Percentiles rank a stretch among this genome's conserved stretches.
These are phyloP conservation scores for Hymenoscyphus fraxineus DNA, from an alignment of 2,329 filamentous ascomycete species.

Conservation along the genomic window DNA sequence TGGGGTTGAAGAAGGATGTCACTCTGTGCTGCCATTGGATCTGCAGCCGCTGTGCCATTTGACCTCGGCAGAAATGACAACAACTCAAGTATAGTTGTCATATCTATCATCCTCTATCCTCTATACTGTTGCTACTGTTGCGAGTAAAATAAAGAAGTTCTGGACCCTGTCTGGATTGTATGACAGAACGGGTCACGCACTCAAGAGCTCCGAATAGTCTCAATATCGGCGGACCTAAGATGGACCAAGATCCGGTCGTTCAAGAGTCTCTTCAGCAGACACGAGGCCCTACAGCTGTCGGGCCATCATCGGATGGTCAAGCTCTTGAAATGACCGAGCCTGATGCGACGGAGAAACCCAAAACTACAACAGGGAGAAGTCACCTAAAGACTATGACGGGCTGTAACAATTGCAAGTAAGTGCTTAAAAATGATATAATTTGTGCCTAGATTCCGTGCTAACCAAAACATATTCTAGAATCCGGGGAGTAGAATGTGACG, in stretches of 20 bases:
- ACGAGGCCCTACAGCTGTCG: neutral
- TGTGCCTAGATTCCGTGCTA: neutral
- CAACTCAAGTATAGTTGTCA: neutral
- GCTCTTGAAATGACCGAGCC: neutral
- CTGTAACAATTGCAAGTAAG: conserved; percentile 66
- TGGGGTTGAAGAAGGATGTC: neutral
- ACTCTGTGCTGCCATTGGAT: neutral
- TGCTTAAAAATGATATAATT: neutral
- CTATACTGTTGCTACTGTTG: too few relatives aligned
- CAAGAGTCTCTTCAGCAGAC: too few relatives aligned
- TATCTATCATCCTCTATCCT: too few relatives aligned
- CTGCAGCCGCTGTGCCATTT: neutral
- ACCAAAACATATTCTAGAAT: conserved; percentile 39
- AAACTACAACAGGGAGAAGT: conserved; percentile 23
- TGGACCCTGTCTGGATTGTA: too few relatives aligned
- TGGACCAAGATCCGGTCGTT: too few relatives aligned
- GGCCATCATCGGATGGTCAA: neutral
- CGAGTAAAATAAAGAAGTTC: too few relatives aligned
- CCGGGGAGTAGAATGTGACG: conserved; percentile 64
- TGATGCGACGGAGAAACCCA: neutral
- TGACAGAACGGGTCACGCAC: too few relatives aligned
- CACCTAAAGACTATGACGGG: conserved; percentile 59
- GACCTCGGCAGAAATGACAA: neutral
- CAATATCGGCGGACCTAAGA: too few relatives aligned
- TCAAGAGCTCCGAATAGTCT: too few relatives aligned